These are phyloP conservation scores for Oryza punctata DNA, from an alignment of 176 grass and related monocot genomes.

Conservation along the genomic window DNA sequence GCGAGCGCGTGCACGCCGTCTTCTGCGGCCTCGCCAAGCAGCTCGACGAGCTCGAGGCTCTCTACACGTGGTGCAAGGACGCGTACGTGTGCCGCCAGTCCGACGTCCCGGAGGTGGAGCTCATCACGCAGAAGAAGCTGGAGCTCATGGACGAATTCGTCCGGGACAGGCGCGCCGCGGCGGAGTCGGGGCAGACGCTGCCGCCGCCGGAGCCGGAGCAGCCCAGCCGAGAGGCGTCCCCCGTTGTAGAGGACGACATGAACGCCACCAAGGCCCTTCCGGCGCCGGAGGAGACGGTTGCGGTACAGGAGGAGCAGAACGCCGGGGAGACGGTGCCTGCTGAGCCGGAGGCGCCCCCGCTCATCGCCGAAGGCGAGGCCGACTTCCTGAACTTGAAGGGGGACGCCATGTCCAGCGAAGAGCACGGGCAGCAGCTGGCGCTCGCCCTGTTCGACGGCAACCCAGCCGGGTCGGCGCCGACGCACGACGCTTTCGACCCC, in stretches of 20 bases:
- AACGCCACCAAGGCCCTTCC: slow-evolving; percentile 57
- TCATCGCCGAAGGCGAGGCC: slow-evolving; percentile 29
- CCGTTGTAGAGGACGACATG: slow-evolving; percentile 42
- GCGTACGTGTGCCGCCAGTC: slow-evolving; percentile 61
- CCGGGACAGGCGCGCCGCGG: slow-evolving; percentile 58
- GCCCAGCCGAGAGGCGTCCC: slow-evolving; percentile 10
- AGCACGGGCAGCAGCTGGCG: slow-evolving; percentile 61
- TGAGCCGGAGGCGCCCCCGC: not conserved
- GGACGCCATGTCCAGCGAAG: slow-evolving; percentile 47
- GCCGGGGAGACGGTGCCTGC: not conserved
- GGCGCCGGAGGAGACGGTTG: slow-evolving; percentile 23
- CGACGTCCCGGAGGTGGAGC: slow-evolving; percentile 76
- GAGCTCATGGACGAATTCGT: slow-evolving; percentile 90
- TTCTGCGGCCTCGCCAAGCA: slow-evolving; percentile 64
- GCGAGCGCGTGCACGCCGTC: slow-evolving; percentile 54
- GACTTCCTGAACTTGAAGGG: slow-evolving; percentile 75
- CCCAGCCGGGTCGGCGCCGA: slow-evolving; percentile 18
- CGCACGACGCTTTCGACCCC: slow-evolving; percentile 48
- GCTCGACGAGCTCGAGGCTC: slow-evolving; percentile 63
- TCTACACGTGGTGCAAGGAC: slow-evolving; percentile 77
- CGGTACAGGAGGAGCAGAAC: not conserved
- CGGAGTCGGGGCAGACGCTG: not conserved
- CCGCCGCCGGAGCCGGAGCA: slow-evolving; percentile 23
- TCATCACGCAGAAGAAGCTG: slow-evolving; percentile 72
- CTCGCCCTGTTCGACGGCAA: slow-evolving; percentile 62